Percentiles rank a stretch among this genome's conserved stretches.
These are phyloP conservation scores for Protomyces arabidopsidicola DNA, from an alignment of 1,139 yeast genomes.

Conservation along the genomic window DNA sequence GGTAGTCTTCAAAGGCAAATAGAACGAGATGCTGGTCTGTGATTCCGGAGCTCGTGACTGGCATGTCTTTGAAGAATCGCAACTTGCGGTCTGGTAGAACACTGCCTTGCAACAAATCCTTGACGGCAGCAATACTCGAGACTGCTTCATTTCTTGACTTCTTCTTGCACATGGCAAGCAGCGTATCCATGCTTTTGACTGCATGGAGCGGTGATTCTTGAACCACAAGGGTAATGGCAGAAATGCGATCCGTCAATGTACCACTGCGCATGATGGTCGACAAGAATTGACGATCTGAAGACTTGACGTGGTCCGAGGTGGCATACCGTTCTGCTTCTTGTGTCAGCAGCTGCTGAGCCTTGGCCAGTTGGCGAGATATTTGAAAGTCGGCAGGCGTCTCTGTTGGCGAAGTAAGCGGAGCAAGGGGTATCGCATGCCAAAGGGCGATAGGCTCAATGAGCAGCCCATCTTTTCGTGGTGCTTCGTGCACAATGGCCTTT, in stretches of 20 bases:
- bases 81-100: slow-evolving; percentile 80
- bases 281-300: slow-evolving; percentile 80
- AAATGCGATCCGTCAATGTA: slow-evolving; percentile 91
- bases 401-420: slow-evolving; percentile 24
- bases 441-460: slow-evolving; percentile 10
- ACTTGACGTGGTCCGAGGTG: slow-evolving; percentile 30
- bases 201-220: slow-evolving; percentile 96
- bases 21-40: slow-evolving; percentile 50
- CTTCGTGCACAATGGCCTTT: slow-evolving; percentile 21
- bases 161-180: slow-evolving; percentile 75
- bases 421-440: slow-evolving; percentile 21
- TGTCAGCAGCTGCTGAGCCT: slow-evolving; percentile 64
- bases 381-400: slow-evolving; percentile 47
- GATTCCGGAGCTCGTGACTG: slow-evolving; percentile 41
- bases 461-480: slow-evolving; percentile 5
- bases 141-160: slow-evolving; percentile 91
- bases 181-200: slow-evolving; percentile 71
- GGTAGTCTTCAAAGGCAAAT: slow-evolving; percentile 82
- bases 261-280: slow-evolving; percentile 85
- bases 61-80: slow-evolving; percentile 74
- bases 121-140: slow-evolving; percentile 82
- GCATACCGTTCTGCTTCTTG: slow-evolving; percentile 55
- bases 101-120: slow-evolving; percentile 78
- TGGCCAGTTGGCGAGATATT: slow-evolving; percentile 55
- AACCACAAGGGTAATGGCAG: slow-evolving; percentile 83